Conservation (phyloP, 192 early-diverging fungal genomes). For the Dissophora ornata region DNA sequence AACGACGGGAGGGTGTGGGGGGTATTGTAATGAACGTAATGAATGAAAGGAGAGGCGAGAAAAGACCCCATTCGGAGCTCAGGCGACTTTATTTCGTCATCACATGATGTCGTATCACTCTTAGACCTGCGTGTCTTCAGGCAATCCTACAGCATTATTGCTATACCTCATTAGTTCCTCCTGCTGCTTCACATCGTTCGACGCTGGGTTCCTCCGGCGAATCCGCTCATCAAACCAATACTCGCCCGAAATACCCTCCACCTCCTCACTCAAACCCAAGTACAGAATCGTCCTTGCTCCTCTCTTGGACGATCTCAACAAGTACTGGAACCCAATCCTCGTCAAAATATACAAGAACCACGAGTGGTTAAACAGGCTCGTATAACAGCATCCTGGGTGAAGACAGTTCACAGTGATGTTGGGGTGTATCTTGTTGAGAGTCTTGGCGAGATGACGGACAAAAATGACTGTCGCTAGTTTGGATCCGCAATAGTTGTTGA, state of each 20-base stretch:
- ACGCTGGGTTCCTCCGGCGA: constrained; percentile 33
- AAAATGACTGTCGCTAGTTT: constrained; percentile 49
- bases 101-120: background rate
- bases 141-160: constrained; percentile 15
- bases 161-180: constrained; percentile 34
- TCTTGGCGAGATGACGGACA: constrained; percentile 8
- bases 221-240: constrained; percentile 54
- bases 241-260: constrained; percentile 47
- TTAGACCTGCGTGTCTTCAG: background rate
- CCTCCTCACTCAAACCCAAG: constrained; percentile 45
- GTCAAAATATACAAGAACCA: constrained; percentile 41
- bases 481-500: constrained; percentile 47
- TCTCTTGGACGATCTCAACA: constrained; percentile 22
- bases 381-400: constrained; percentile 38
- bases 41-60: too few species aligned
- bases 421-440: constrained; percentile 19
- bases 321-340: constrained; percentile 36
- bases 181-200: constrained; percentile 24
- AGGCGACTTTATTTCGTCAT: constrained; percentile 1
- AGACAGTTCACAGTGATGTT: constrained; percentile 46
- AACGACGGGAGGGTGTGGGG: too few species aligned
- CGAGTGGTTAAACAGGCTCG: constrained; percentile 26
- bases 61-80: too few species aligned
- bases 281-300: constrained; percentile 41
- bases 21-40: too few species aligned